These are phyloP conservation scores for Penicillium alfredii DNA, from an alignment of 495 filamentous ascomycete species.

Conservation along the genomic window DNA sequence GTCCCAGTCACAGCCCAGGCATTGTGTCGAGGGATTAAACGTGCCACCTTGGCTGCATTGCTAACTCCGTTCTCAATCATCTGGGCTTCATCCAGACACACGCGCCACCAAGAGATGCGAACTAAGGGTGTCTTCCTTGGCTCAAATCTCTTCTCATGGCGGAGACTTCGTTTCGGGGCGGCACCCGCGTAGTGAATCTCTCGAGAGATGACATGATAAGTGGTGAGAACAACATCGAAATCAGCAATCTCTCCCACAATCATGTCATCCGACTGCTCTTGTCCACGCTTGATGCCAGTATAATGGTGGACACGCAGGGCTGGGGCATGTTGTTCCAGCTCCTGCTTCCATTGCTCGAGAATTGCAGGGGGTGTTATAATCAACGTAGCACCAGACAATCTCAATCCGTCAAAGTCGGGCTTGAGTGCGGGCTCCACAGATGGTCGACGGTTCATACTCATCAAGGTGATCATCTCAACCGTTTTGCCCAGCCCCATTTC, in stretches of 20 bases:
- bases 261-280: conserved; percentile 32
- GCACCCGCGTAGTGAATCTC: conserved; percentile 74
- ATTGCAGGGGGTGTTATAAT: conserved; percentile 83
- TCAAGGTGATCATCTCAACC: conserved; percentile 76
- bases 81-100: conserved; percentile 92
- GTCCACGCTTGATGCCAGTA: conserved; percentile 40
- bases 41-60: conserved; percentile 73
- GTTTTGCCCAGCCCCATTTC: conserved; percentile 98
- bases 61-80: conserved; percentile 88
- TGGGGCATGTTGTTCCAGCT: conserved; percentile 66
- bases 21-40: conserved; percentile 73
- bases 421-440: conserved; percentile 13
- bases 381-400: conserved; percentile 57
- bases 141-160: conserved; percentile 61
- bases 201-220: conserved; percentile 67
- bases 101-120: conserved; percentile 81
- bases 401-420: conserved; percentile 24
- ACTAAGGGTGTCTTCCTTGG: conserved; percentile 68
- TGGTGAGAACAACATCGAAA: conserved; percentile 83
- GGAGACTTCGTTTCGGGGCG: conserved; percentile 57
- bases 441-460: conserved; percentile 53
- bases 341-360: conserved; percentile 79
- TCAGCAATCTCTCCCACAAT: conserved; percentile 43
- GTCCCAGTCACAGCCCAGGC: conserved; percentile 94
- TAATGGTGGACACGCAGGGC: conserved; percentile 49